Conservation (phyloP, 208 protist species). For the Trypanosoma melophagium region DNA sequence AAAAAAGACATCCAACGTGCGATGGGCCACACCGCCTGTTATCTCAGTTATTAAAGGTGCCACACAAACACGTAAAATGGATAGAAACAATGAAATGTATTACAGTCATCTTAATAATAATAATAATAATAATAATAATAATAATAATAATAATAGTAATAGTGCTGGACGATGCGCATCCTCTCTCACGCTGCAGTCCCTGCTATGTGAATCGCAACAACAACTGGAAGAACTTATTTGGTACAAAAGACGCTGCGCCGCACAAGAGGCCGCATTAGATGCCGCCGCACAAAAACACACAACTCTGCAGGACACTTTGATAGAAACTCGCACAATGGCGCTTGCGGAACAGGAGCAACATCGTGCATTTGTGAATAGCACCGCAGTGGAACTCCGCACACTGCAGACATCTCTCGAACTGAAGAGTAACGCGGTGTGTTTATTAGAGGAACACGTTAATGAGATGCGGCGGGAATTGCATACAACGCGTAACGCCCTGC, state of each 20-base stretch:
- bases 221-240: constrained; percentile 35
- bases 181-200: constrained; percentile 15
- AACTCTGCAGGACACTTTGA: constrained; percentile 9
- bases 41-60: too few relatives aligned
- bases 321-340: constrained; percentile 6
- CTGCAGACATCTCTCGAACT: constrained; percentile 1
- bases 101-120: too few relatives aligned
- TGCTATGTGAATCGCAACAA: constrained; percentile 36
- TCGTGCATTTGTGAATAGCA: constrained; percentile 16
- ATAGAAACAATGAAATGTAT: too few relatives aligned
- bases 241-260: constrained; percentile 25
- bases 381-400: constrained; percentile 14
- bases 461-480: constrained; percentile 17
- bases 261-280: background rate
- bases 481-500: background rate
- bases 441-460: constrained; percentile 13
- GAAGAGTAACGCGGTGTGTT: background rate
- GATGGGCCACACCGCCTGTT: constrained; percentile 13
- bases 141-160: too few relatives aligned
- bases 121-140: too few relatives aligned
- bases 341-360: constrained; percentile 23
- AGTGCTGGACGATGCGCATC: background rate
- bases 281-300: constrained; percentile 1
- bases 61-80: constrained; percentile 1
- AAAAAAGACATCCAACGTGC: background rate